Percentiles rank a stretch among this genome's conserved stretches.
Evolutionary conservation across 148 eudicot genomes (phyloP).

Genomic region (Chenopodium album): DNA sequence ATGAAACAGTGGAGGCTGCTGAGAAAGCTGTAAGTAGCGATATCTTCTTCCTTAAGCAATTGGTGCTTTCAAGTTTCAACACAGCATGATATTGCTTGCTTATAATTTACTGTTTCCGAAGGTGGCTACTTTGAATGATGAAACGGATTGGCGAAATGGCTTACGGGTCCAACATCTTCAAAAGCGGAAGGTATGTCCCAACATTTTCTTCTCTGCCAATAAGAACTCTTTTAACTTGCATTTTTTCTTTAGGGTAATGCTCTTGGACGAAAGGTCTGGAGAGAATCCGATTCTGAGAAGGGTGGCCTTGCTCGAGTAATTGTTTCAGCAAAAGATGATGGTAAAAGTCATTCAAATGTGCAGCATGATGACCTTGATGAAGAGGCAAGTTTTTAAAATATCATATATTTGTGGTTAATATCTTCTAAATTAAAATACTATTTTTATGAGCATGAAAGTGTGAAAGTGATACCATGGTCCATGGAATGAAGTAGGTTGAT

Average conservation of each 20-base stretch:
- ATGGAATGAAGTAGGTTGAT: not conserved
- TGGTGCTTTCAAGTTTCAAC: not conserved
- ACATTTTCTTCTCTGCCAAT: not conserved
- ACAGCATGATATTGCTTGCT: not conserved
- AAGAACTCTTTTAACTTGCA: not conserved
- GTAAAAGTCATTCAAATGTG: slow-evolving; percentile 15
- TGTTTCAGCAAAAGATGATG: slow-evolving; percentile 23
- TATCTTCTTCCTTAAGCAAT: not conserved
- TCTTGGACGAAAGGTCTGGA: slow-evolving; percentile 39
- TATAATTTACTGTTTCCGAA: slow-evolving; percentile 24
- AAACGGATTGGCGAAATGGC: slow-evolving; percentile 92
- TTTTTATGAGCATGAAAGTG: not conserved
- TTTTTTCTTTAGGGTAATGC: slow-evolving; percentile 21
- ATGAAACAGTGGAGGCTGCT: slow-evolving; percentile 83
- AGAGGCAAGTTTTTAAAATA: slow-evolving; percentile 42
- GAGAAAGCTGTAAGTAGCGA: slow-evolving; percentile 84
- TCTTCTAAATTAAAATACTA: not conserved
- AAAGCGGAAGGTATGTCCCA: slow-evolving; percentile 45
- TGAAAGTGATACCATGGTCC: not conserved
- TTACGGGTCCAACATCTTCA: slow-evolving; percentile 82
- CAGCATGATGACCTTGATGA: slow-evolving; percentile 19
- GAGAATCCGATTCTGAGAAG: slow-evolving; percentile 57
- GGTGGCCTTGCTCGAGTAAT: slow-evolving; percentile 41
- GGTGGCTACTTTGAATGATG: slow-evolving; percentile 74
- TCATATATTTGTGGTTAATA: not conserved